phyloP scores from a whole-genome alignment of 129 eudicot genomes.

The Artemisia tridentata region DNA sequence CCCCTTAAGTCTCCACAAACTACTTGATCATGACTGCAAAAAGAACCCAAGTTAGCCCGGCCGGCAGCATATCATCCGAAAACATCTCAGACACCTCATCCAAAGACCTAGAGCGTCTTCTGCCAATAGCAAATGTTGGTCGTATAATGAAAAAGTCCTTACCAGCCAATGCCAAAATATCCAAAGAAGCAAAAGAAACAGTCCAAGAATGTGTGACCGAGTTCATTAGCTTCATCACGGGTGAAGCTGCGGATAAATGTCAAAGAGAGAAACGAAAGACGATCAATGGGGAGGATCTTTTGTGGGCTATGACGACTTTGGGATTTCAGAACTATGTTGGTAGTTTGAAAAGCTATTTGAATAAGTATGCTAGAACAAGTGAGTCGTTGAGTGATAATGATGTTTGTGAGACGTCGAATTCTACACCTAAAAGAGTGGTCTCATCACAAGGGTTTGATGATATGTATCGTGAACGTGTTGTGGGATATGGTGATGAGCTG shows the following conservation, averaged over 20 bases:
- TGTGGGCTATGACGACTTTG: slow-evolving; percentile 76
- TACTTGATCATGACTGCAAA: slow-evolving; percentile 39
- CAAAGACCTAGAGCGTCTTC: slow-evolving; percentile 50
- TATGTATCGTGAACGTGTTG: slow-evolving; percentile 10
- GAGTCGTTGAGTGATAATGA: slow-evolving; percentile 10
- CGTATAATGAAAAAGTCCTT: slow-evolving; percentile 75
- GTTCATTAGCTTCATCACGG: slow-evolving; percentile 69
- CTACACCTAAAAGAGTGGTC: slow-evolving; percentile 5
- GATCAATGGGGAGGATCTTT: too few species aligned
- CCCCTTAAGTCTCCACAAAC: slow-evolving; percentile 21
- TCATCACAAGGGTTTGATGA: slow-evolving; percentile 2
- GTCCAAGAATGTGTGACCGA: slow-evolving; percentile 80
- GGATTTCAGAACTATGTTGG: slow-evolving; percentile 66
- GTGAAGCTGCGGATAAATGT: slow-evolving; percentile 74
- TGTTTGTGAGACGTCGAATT: slow-evolving; percentile 18
- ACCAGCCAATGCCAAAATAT: slow-evolving; percentile 65
- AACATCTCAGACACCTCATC: slow-evolving; percentile 35
- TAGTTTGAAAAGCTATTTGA: slow-evolving; percentile 47
- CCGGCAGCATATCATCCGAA: slow-evolving; percentile 29
- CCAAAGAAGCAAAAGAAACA: slow-evolving; percentile 72
- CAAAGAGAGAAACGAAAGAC: slow-evolving; percentile 75
- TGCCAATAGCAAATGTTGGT: slow-evolving; percentile 69
- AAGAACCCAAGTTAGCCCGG: slow-evolving; percentile 38
- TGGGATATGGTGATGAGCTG: slow-evolving; percentile 22
- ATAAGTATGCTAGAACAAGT: slow-evolving; percentile 26